Evolutionary conservation across 805 yeast species (phyloP).

Genomic region (Saturnispora hagleri): DNA sequence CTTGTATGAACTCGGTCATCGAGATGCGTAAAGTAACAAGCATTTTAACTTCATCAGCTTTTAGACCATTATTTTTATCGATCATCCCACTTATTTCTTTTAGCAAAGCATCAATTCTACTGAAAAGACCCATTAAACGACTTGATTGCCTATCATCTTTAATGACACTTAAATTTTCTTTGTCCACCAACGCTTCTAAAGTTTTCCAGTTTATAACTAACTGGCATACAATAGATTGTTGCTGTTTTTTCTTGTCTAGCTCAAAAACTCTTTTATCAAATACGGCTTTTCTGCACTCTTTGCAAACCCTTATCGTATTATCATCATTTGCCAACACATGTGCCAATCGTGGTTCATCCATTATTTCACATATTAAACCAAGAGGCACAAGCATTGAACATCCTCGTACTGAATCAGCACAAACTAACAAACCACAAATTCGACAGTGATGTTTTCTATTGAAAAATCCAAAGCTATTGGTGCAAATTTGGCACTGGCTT

Average conservation of each 20-base stretch:
- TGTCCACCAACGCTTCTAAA: constrained; percentile 16
- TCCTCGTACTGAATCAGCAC: constrained; percentile 50
- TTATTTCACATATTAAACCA: constrained; percentile 29
- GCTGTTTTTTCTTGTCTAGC: constrained; percentile 29
- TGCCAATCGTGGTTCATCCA: constrained; percentile 16
- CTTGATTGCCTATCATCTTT: constrained; percentile 30
- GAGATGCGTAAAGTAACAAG: constrained; percentile 49
- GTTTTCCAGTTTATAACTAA: constrained; percentile 27
- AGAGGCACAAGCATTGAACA: constrained; percentile 73
- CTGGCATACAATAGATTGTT: constrained; percentile 29
- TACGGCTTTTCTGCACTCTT: constrained; percentile 54
- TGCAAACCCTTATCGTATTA: constrained; percentile 50
- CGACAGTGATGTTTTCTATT: constrained; percentile 86
- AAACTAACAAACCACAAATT: constrained; percentile 74
- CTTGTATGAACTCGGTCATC: constrained; percentile 54
- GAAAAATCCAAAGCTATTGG: constrained; percentile 39
- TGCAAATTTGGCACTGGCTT: constrained; percentile 54
- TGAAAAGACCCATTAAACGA: constrained; percentile 29
- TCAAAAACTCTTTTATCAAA: constrained; percentile 45
- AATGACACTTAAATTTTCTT: constrained; percentile 19
- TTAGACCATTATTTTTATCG: neutral
- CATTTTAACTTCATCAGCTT: constrained; percentile 35
- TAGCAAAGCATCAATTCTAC: constrained; percentile 41
- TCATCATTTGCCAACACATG: constrained; percentile 12
- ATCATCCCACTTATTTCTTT: constrained; percentile 27